Percentiles rank a stretch among this genome's conserved stretches.
These are phyloP conservation scores for Syzygium aromaticum DNA, from an alignment of 345 rosid species.

Conservation along the genomic window DNA sequence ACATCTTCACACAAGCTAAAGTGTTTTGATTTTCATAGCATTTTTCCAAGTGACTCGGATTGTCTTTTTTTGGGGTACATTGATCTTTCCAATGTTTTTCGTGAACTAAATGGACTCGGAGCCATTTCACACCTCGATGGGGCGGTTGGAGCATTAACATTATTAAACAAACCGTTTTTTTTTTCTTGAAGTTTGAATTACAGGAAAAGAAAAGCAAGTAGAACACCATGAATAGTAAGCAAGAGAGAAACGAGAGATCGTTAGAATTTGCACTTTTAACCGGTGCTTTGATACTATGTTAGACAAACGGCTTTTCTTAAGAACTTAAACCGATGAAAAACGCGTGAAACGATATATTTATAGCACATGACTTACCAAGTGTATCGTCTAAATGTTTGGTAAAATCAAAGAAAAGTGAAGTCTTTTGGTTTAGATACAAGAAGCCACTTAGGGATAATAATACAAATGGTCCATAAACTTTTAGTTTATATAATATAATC, in stretches of 20 bases:
- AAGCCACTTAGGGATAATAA: neutral
- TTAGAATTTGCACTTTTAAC: neutral
- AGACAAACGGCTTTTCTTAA: neutral
- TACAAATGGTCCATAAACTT: accelerated
- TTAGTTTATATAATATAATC: neutral
- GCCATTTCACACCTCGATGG: neutral
- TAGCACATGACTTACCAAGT: neutral
- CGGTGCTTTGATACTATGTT: neutral
- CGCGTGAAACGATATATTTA: accelerated
- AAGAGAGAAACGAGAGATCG: neutral
- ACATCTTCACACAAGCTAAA: neutral
- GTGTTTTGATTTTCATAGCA: neutral
- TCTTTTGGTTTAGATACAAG: neutral
- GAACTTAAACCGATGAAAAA: neutral
- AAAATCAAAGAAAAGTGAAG: neutral
- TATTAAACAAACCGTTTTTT: neutral
- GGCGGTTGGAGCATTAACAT: neutral
- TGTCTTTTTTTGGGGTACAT: neutral
- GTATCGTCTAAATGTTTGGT: neutral
- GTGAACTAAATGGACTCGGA: neutral
- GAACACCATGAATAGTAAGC: neutral
- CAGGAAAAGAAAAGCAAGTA: neutral
- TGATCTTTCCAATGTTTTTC: neutral
- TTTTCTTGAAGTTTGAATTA: neutral
- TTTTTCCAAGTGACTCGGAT: neutral